Percentiles rank a stretch among this genome's conserved stretches.
Conservation (phyloP, 441 rosid genomes). For the Arabidopsis hybrid region DNA sequence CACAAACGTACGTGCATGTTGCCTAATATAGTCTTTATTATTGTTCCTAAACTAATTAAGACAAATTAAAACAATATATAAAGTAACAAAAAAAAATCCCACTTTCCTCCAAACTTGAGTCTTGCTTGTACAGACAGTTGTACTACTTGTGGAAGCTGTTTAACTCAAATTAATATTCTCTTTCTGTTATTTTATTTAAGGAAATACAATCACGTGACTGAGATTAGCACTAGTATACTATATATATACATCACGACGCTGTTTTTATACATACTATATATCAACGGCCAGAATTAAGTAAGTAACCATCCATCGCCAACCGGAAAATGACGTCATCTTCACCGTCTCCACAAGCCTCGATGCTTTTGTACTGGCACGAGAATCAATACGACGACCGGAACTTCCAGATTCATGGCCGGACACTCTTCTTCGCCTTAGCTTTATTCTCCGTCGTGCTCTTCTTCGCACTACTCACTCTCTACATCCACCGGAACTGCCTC, state of each 20-base stretch:
- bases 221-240: conserved; percentile 3
- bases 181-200: background rate
- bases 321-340: conserved; percentile 43
- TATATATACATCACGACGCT: background rate
- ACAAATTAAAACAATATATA: background rate
- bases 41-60: background rate
- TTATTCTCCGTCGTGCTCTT: conserved; percentile 44
- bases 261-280: background rate
- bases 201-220: conserved; percentile 20
- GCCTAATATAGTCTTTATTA: background rate
- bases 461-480: conserved; percentile 50
- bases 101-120: conserved; percentile 3
- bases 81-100: background rate
- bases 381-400: conserved; percentile 53
- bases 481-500: conserved; percentile 53
- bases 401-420: conserved; percentile 52
- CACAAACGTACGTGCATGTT: conserved; percentile 17
- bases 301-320: background rate
- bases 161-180: background rate
- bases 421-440: conserved; percentile 50
- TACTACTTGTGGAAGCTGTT: conserved; percentile 12
- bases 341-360: conserved; percentile 35
- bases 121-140: background rate
- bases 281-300: background rate
- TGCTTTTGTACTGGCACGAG: conserved; percentile 58